Base-by-base conservation (phyloP, 2,329 filamentous ascomycete genomes). In the Pyrenochaeta sp. region DNA sequence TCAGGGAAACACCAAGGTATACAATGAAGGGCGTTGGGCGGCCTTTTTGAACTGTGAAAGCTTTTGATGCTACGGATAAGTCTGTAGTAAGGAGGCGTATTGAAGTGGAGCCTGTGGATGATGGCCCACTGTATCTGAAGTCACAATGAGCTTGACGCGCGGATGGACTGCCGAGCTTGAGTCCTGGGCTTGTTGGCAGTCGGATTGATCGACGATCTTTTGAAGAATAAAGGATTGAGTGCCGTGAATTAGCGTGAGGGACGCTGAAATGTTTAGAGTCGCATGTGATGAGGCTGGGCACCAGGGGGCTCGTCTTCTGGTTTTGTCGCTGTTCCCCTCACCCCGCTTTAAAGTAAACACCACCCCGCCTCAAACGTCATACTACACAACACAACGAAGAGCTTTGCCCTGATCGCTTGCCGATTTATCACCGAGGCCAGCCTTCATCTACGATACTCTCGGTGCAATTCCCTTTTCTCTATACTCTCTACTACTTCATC, bases 351-450 rank as follows among this genome's bases (percentile, higher is more conserved):
- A 63, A 52, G 51, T 48, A 56, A 61, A 62, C 56, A 60, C 54
- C 59, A 61, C 61, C 64, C 66, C 60, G 59, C 63, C 45, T 49
- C 52, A 30, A 58, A 57, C 64, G 62, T 66, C 66, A 66, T 64
- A 60, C 57, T 51, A 59, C 64, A 53, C 49, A 55, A 36, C 41
- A 49, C 37, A 54, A 10, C 46, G 57, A 62, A 56, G 58, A 53
- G 58, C 47, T 45, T 58, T 52, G 54, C 53, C 45, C 51, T 57
- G 59, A 55, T 60, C 60, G 50, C 56, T 51, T 64, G 65, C 65
- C 62, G 58, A 66, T 56, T 57, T 53, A 54, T 52, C 50, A 53
- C 65, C 63, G 65, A 66, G 51, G 31, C 49, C 58, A 60, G 52
- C 40, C 42, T 21, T 49, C 40, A 33, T 27, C 45, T 61, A 54